A percentile compares a stretch with the other conserved stretches of the same genome.
Conservation (phyloP, 257 asterid genomes). For the Linaria vulgaris region DNA sequence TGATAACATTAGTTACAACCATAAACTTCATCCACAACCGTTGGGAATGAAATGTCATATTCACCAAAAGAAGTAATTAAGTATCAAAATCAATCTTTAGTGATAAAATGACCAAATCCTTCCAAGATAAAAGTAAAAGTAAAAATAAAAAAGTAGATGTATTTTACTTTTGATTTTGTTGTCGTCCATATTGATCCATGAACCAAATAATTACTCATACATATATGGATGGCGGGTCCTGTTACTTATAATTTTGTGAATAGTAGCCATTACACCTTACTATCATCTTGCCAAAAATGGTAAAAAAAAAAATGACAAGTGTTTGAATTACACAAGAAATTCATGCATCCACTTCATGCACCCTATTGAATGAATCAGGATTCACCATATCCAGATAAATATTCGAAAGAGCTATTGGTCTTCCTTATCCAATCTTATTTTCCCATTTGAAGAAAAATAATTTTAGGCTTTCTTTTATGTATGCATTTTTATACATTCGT, state of each 20-base stretch:
- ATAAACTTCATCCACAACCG: neutral
- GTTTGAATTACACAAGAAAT: constrained; percentile 15
- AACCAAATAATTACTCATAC: neutral
- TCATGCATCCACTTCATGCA: constrained; percentile 7
- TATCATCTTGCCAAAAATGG: neutral
- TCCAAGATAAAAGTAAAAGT: neutral
- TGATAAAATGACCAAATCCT: neutral
- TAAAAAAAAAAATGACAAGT: neutral
- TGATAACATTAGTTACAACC: neutral
- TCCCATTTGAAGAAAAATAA: constrained; percentile 35
- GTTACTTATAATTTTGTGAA: neutral
- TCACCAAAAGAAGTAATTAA: neutral
- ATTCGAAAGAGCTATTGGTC: neutral
- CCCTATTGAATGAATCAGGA: constrained; percentile 38
- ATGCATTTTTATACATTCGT: too few relatives aligned
- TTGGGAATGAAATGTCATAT: neutral
- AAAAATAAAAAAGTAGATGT: neutral
- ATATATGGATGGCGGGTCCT: constrained; percentile 3
- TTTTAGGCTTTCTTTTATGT: neutral
- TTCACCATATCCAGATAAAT: constrained; percentile 32
- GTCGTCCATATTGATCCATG: constrained; percentile 8
- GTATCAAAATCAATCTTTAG: neutral
- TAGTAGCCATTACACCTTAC: neutral
- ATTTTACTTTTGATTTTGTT: neutral
- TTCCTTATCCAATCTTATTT: constrained; percentile 13